Conservation (phyloP, 2,329 filamentous ascomycete genomes). For the Myriosclerotinia scirpicola region DNA sequence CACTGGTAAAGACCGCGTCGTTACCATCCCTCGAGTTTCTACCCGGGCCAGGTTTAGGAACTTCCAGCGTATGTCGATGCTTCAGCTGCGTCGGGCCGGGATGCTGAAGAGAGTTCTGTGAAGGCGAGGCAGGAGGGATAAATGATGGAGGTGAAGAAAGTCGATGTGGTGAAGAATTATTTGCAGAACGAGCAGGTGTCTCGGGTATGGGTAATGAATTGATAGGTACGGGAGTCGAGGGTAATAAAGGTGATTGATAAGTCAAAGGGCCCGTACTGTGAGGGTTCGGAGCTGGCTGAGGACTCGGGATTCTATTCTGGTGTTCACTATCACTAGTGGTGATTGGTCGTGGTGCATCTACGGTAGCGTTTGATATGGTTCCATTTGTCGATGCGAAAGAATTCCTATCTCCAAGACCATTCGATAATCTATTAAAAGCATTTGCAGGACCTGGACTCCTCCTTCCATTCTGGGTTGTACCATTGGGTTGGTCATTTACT, state of each 20-base stretch:
- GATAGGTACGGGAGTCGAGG: constrained; percentile 36
- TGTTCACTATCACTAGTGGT: constrained; percentile 34
- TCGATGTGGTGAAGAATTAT: constrained; percentile 50
- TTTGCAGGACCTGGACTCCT: constrained; percentile 37
- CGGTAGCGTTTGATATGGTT: constrained; percentile 27
- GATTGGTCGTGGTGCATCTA: constrained; percentile 27
- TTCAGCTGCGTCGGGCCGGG: constrained; percentile 61
- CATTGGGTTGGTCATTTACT: constrained; percentile 37
- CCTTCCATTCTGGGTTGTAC: constrained; percentile 36
- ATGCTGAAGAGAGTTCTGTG: constrained; percentile 41
- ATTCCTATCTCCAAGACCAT: constrained; percentile 34
- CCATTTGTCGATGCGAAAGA: constrained; percentile 38
- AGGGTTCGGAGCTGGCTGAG: constrained; percentile 35
- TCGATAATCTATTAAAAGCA: constrained; percentile 31
- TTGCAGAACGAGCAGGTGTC: constrained; percentile 31
- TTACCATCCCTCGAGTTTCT: constrained; percentile 71
- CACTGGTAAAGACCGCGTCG: constrained; percentile 69
- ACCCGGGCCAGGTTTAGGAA: constrained; percentile 67
- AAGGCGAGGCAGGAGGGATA: constrained; percentile 51
- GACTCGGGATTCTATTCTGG: constrained; percentile 30
- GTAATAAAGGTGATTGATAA: constrained; percentile 37
- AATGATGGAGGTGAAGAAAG: constrained; percentile 66
- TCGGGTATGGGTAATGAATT: constrained; percentile 31
- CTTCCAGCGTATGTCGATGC: constrained; percentile 85
- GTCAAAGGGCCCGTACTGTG: constrained; percentile 40